A percentile compares a stretch with the other conserved stretches of the same genome.
Evolutionary conservation across 495 filamentous ascomycete genomes (phyloP).

Genomic region (Neurospora pannonica): DNA sequence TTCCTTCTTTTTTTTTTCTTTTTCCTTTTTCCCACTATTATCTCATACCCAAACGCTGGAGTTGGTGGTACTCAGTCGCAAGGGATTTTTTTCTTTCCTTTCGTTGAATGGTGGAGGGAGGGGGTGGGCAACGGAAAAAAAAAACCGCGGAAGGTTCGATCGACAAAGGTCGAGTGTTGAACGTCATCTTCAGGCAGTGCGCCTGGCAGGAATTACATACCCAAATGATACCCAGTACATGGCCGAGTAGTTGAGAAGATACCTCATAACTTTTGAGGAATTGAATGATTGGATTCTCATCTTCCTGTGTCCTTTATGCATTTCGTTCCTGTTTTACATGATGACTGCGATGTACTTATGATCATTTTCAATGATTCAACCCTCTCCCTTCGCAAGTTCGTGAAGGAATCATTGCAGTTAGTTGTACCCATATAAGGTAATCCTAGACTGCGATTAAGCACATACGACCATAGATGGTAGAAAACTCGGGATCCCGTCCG

Average conservation of each 20-base stretch:
- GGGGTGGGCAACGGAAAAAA: neutral
- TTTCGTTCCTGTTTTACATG: too few species aligned
- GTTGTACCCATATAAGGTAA: neutral
- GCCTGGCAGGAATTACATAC: neutral
- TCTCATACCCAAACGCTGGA: neutral
- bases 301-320: too few species aligned
- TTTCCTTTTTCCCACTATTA: too few species aligned
- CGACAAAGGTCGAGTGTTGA: neutral
- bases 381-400: too few species aligned
- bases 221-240: neutral
- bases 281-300: neutral
- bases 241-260: neutral
- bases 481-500: constrained; percentile 36
- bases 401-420: too few species aligned
- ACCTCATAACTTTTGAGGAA: neutral
- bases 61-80: neutral
- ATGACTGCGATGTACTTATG: neutral
- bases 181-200: neutral
- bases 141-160: neutral
- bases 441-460: neutral
- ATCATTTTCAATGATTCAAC: neutral
- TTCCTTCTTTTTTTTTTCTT: too few species aligned
- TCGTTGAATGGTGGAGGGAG: neutral
- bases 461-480: neutral
- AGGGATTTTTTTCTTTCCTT: too few species aligned